These are phyloP conservation scores for Dothistroma pini DNA, from an alignment of 2,329 filamentous ascomycete genomes.

Conservation along the genomic window DNA sequence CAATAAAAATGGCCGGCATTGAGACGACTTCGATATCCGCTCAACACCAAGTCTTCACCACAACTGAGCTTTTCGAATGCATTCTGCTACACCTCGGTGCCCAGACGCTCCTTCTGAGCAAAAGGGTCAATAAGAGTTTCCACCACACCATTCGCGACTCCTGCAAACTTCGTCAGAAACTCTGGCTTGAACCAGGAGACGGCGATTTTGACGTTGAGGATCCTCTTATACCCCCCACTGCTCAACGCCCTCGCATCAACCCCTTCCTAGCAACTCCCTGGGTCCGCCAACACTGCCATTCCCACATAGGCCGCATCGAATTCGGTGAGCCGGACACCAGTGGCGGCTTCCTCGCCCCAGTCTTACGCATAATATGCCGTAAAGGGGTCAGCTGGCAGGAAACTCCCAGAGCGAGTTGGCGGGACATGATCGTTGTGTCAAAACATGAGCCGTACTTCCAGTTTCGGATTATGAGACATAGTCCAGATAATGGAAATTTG, in stretches of 20 bases:
- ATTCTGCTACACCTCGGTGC: constrained; percentile 3
- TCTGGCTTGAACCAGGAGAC: constrained; percentile 1
- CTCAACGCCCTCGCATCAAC: not conserved
- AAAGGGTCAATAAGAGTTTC: constrained; percentile 2
- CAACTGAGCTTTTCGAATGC: constrained; percentile 8
- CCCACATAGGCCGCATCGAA: constrained; percentile 1
- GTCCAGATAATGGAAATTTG: not conserved
- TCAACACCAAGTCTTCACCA: constrained; percentile 6
- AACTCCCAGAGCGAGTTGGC: not conserved
- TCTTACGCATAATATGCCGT: not conserved
- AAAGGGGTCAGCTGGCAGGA: not conserved
- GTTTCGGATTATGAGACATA: constrained; percentile 1
- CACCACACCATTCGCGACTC: constrained; percentile 8
- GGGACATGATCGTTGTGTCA: not conserved
- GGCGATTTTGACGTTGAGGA: not conserved
- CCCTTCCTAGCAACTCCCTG: not conserved
- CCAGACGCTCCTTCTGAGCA: not conserved
- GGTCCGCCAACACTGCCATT: constrained; percentile 2
- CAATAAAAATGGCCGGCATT: not conserved
- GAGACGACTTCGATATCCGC: not conserved
- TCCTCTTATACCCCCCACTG: not conserved
- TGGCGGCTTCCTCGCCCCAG: not conserved
- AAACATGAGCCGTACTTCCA: constrained; percentile 3
- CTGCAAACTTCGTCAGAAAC: not conserved
- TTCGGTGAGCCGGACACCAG: not conserved